Conservation (phyloP, 257 asterid species). For the Petunia secreta region DNA sequence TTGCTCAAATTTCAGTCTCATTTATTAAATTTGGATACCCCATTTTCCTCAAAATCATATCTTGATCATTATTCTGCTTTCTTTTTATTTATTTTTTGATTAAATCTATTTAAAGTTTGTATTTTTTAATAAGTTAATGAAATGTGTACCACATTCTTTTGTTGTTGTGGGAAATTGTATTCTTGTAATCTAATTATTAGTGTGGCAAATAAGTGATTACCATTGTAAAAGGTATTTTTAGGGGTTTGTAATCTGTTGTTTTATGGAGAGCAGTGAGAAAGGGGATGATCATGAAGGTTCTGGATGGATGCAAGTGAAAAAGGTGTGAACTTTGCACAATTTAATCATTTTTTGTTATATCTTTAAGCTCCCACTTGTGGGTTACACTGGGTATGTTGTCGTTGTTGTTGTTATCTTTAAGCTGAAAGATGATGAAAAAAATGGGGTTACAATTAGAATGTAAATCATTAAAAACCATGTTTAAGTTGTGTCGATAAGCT, state of each 20-base stretch:
- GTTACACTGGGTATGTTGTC: constrained; percentile 28
- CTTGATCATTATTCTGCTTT: neutral
- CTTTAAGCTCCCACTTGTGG: too few species aligned
- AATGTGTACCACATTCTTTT: constrained; percentile 6
- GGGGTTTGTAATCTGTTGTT: constrained; percentile 28
- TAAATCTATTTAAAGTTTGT: neutral
- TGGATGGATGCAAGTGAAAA: constrained; percentile 99
- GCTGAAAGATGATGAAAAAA: constrained; percentile 17
- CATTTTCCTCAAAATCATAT: neutral
- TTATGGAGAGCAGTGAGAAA: constrained; percentile 69
- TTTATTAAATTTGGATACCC: neutral
- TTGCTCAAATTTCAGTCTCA: neutral
- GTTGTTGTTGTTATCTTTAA: neutral
- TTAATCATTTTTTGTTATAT: neutral
- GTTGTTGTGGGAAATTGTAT: neutral
- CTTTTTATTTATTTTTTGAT: neutral
- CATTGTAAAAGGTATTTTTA: constrained; percentile 9
- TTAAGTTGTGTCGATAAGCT: constrained; percentile 4
- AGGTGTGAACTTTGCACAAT: constrained; percentile 52
- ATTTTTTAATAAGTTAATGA: neutral
- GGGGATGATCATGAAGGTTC: constrained; percentile 91
- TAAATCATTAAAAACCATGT: constrained; percentile 2
- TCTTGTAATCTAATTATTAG: neutral
- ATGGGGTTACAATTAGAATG: neutral
- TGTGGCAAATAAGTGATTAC: constrained; percentile 35